Evolutionary conservation across 1,284 basidiomycete genomes (phyloP), one percentile per base, ranked within the genome.

Genomic region (Phlebopus sp.): DNA sequence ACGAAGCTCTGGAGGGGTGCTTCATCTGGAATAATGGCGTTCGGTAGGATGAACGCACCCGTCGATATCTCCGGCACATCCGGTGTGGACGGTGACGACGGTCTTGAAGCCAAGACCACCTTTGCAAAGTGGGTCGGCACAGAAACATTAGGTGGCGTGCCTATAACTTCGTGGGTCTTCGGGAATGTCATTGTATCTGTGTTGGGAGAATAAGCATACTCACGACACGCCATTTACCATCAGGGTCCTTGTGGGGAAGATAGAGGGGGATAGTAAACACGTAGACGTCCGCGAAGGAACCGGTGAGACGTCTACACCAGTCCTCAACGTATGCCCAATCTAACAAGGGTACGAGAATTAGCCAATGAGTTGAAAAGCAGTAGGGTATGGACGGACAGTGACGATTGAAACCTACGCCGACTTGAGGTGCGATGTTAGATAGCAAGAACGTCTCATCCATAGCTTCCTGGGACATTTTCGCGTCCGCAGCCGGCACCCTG

Each of bases 121-220:
- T 98, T 99, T 29, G 96, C 96, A 67, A 99, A 99, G 66, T 99
- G 97, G 4, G 97, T 99, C 0, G 97, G 97, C 6, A 99, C 97
- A 29, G 89, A 76, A 46, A 98, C 77, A 59, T 88, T 90, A 4
- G 93, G 92, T 19, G 92, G 94, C 30, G 79, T 82, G 0, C 96
- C 97, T 55, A 98, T 97, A 35, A 99, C 90, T 77, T 97, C 93
- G 65, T 97, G 84, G 2, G 79, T 84, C 90, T 95, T 53, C 19
- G 14, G 27, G 18, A 37, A 19, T 1, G 35, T 5, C n/a, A 11
- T 10, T 15, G n/a, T 2, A 14, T 40, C 25, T 42, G 27, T 2
- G 31, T 27, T 13, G 29, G 1, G 5, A 32, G 3, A 23, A 18
- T 5, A 18, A 29, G 34, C 21, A 49, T 36, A 79, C 90, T 72